phyloP scores from a whole-genome alignment of 257 asterid genomes.

The Jacaranda mimosifolia region DNA sequence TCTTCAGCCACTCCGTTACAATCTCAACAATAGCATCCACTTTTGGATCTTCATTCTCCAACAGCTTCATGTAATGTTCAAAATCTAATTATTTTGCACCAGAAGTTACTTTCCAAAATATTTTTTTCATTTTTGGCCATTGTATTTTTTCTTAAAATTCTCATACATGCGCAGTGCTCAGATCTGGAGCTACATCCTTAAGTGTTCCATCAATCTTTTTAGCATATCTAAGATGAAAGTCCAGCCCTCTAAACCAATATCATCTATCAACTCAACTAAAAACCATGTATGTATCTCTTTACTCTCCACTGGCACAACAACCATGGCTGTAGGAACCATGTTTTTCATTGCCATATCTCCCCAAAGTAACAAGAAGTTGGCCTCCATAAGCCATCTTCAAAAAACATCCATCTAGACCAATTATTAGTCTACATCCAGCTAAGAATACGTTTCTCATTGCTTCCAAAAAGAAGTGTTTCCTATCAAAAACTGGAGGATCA shows the following conservation, averaged over 20 bases:
- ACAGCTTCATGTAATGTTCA: neutral
- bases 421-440: neutral
- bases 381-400: no score
- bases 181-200: slow-evolving; percentile 3
- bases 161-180: neutral
- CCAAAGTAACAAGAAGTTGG: no score
- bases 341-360: no score
- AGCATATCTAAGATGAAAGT: neutral
- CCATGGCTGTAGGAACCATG: no score
- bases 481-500: neutral
- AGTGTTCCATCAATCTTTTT: slow-evolving; percentile 1
- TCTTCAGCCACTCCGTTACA: slow-evolving; percentile 5
- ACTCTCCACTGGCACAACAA: no score
- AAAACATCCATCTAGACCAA: no score
- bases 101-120: slow-evolving; percentile 8
- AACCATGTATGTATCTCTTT: no score
- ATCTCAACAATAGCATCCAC: no score
- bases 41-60: neutral
- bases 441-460: neutral
- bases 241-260: no score
- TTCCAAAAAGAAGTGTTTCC: neutral
- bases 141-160: no score
- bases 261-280: no score
- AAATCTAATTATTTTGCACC: neutral
- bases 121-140: neutral